Evolutionary conservation across 129 eudicot genomes (phyloP), one percentile per base, ranked within the genome.

Genomic region (Flaveria brownii): DNA sequence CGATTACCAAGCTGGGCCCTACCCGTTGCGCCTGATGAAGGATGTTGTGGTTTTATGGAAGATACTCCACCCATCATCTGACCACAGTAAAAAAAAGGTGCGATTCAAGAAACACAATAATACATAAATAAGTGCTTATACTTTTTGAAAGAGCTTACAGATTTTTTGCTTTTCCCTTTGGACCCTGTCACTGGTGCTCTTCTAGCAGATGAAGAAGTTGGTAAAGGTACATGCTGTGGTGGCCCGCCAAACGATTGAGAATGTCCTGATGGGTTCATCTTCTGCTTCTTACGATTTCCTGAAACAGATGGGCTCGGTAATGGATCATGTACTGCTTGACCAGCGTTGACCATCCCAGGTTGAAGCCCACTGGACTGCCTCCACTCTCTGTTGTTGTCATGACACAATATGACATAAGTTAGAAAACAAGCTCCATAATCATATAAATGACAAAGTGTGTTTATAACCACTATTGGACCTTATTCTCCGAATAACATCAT

Each of bases 261-360:
- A 70, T 88, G 85, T 55, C 81, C 80, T 39, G 96, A 84, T 3
- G 92, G 88, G 36, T 74, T 87, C 78, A 87, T 82, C 81, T 88
- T 93, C 82, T 85, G 96, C 79, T 88, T 93, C 76, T 90, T 93
- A 60, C 91, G 97, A 68, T 92, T 90, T 47, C 96, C 98, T 62
- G 98, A 87, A 36, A 93, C 78, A 52, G 98, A 86, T 15, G 97
- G 96, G 76, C 97, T 87, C 30, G 98, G 96, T 47, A 83, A 61
- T 22, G 96, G 88, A 33, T 90, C 97, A 68, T 82, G 98, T 61
- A 76, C 88, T 4, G 96, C 82, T 77, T 82, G 96, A 64, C 85
- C 80, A 49, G 91, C 20, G 60, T 75, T 71, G 68, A 57, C 88
- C 76, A 86, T 80, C 70, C 86, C 92, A 28, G 87, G 84, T 82